Evolutionary conservation across 208 protist species (phyloP).

Genomic region (Trypanosoma vivax): DNA sequence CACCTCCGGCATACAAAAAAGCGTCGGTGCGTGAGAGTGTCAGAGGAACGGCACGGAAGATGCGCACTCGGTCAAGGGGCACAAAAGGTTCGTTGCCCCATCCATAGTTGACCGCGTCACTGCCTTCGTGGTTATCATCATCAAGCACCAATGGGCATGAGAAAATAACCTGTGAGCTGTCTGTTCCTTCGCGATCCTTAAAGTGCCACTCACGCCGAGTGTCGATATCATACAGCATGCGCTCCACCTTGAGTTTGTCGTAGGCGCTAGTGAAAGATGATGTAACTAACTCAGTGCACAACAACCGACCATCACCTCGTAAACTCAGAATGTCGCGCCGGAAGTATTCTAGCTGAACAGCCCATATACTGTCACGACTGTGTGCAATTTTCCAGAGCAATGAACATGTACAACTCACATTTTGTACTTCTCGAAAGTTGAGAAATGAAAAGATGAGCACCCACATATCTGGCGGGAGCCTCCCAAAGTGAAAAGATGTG

Average conservation of each 20-base stretch:
- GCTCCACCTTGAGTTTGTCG: conserved; percentile 58
- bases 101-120: neutral
- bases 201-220: conserved; percentile 65
- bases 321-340: conserved; percentile 42
- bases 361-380: conserved; percentile 58
- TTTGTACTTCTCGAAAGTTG: conserved; percentile 18
- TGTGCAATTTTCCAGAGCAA: conserved; percentile 34
- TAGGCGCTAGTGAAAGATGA: conserved; percentile 24
- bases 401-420: conserved; percentile 41
- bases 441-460: conserved; percentile 15
- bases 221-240: conserved; percentile 64
- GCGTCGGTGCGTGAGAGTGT: neutral
- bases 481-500: neutral
- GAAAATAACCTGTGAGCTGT: conserved; percentile 9
- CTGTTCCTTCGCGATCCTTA: conserved; percentile 25
- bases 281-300: conserved; percentile 37
- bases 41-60: conserved; percentile 9
- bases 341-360: conserved; percentile 55
- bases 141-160: conserved; percentile 12
- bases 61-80: conserved; percentile 9
- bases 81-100: neutral
- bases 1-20: neutral
- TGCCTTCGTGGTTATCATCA: neutral
- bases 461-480: conserved; percentile 13
- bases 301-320: conserved; percentile 35